A percentile compares a stretch with the other conserved stretches of the same genome.
Conservation (phyloP, 306 rosid species). For the Pueraria montana region DNA sequence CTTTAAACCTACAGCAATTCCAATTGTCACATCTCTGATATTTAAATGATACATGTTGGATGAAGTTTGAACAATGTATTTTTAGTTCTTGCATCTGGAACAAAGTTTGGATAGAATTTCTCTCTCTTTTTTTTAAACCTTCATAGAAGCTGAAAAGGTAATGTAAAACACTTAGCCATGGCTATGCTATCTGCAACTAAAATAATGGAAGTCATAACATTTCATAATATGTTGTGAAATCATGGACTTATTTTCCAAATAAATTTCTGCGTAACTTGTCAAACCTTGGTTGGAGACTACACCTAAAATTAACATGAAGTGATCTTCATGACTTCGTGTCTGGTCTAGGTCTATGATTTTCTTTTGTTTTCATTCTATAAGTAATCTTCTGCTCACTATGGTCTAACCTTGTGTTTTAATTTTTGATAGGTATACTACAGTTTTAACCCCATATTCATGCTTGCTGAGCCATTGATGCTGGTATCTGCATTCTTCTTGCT, state of each 20-base stretch:
- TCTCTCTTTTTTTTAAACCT: not conserved
- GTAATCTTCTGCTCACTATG: not conserved
- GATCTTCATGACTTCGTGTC: not conserved
- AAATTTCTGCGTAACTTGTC: conserved; percentile 8
- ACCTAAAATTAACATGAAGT: conserved; percentile 3
- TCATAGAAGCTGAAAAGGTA: conserved; percentile 14
- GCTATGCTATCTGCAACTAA: not conserved
- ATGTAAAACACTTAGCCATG: conserved; percentile 1
- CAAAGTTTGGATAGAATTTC: conserved; percentile 4
- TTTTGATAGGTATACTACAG: conserved; percentile 80
- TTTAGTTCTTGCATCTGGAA: conserved; percentile 32
- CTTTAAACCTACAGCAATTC: not conserved
- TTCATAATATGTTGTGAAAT: conserved; percentile 20
- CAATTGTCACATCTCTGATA: not conserved
- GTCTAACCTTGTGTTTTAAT: conserved; percentile 44
- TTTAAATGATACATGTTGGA: conserved; percentile 9
- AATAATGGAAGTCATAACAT: not conserved
- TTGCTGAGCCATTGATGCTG: conserved; percentile 97
- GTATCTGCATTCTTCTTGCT: conserved; percentile 76
- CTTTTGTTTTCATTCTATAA: not conserved
- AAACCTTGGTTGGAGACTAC: conserved; percentile 2
- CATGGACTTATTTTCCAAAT: conserved; percentile 9
- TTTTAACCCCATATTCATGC: conserved; percentile 91
- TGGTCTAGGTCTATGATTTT: not conserved
- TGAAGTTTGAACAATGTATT: not conserved